Percentiles rank a stretch among this genome's conserved stretches.
phyloP scores from a whole-genome alignment of 768 basidiomycete species.

The Tricholoma terreum region DNA sequence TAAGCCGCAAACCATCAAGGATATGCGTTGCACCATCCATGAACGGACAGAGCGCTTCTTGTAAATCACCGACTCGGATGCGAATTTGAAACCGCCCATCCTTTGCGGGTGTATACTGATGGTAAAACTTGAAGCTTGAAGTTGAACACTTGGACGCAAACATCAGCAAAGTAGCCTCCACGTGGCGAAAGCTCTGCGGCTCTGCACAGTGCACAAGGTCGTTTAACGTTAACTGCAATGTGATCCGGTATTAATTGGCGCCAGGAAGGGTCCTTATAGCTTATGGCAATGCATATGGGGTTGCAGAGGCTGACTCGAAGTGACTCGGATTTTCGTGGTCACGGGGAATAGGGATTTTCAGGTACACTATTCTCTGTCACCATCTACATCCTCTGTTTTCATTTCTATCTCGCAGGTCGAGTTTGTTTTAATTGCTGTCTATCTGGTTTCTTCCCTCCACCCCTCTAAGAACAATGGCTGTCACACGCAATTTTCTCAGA shows the following conservation, averaged over 20 bases:
- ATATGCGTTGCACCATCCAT: background rate
- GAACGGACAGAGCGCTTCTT: background rate
- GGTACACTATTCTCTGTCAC: background rate
- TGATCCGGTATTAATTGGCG: too few species aligned
- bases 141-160: too few species aligned
- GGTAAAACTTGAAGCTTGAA: background rate
- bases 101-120: background rate
- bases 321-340: background rate
- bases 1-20: background rate
- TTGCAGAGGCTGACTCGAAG: too few species aligned
- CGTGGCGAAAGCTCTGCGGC: too few species aligned
- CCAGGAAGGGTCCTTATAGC: too few species aligned
- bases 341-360: constrained; percentile 2
- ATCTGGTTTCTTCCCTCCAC: background rate
- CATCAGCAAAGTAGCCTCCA: too few species aligned
- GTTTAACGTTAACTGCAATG: too few species aligned
- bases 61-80: background rate
- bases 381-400: constrained; percentile 1
- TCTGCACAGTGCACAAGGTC: too few species aligned
- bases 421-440: constrained; percentile 2
- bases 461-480: constrained; percentile 1
- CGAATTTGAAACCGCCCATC: background rate
- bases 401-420: constrained; percentile 19
- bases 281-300: too few species aligned
- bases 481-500: background rate